Evolutionary conservation across 441 rosid genomes (phyloP).

Genomic region (Populus trichocarpa): DNA sequence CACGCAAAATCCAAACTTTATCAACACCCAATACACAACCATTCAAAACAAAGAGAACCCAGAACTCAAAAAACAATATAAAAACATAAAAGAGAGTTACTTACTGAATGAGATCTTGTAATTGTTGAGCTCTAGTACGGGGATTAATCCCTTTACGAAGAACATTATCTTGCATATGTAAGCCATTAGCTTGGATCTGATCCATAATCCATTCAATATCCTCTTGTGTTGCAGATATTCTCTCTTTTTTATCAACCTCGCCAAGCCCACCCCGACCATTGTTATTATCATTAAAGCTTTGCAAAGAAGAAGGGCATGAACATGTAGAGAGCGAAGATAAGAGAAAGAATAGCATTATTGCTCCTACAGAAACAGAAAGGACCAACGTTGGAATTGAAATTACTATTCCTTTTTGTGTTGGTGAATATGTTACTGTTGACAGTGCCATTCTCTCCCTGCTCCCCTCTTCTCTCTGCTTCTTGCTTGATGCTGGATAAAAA

Average conservation of each 20-base stretch:
- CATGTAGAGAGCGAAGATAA: constrained; percentile 69
- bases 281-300: neutral
- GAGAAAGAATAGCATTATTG: constrained; percentile 63
- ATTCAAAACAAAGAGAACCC: neutral
- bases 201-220: constrained; percentile 79
- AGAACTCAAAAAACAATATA: neutral
- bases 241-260: constrained; percentile 18
- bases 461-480: neutral
- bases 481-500: neutral
- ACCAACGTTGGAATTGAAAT: constrained; percentile 67
- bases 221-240: constrained; percentile 45
- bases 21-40: neutral
- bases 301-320: constrained; percentile 30
- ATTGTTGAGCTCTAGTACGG: constrained; percentile 87
- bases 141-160: constrained; percentile 95
- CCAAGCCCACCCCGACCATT: constrained; percentile 11
- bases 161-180: constrained; percentile 87
- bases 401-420: constrained; percentile 62
- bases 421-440: constrained; percentile 20
- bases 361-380: constrained; percentile 55
- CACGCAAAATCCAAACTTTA: neutral
- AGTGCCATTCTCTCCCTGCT: constrained; percentile 11
- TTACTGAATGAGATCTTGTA: constrained; percentile 78
- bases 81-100: neutral
- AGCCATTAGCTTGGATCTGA: constrained; percentile 85